Base-by-base conservation (phyloP, 2,329 filamentous ascomycete genomes). In the Neonectria ditissima region DNA sequence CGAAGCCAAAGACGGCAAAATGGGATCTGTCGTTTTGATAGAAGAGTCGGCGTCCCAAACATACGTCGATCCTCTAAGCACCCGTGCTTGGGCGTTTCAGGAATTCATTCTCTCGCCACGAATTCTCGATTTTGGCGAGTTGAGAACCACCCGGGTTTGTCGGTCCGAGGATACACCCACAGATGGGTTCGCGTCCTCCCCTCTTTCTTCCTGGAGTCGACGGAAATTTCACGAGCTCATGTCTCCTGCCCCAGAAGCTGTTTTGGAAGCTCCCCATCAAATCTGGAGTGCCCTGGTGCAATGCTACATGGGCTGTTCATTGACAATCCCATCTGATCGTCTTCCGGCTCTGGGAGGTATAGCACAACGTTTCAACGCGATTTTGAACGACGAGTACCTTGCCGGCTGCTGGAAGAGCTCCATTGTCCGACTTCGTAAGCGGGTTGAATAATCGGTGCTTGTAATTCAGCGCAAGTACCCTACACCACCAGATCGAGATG, bases 61-160 rank as follows among this genome's bases (percentile, higher is more conserved):
- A 2, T 55, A 55, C 2, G n/a, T 18, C 30, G 53, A 55, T 45
- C 53, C 53, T 32, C 11, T 55, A 10, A 32, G 22, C 26, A 16
- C 16, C n/a, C 26, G 53, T 20, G 53, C 39, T 2, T 55, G 39
- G 53, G 53, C 39, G 16, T 45, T 45, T 5, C 53, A 55, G 26
- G 53, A 55, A 28, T 55, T 34, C 13, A 34, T 55, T 37, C 26
- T 55, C 30, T 55, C 53, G 28, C 39, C 53, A 0, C 41, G 41
- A 3, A 45, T 55, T 24, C 41, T 55, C 9, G 53, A 55, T 6
- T 37, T 22, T 5, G 41, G 41, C 13, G 53, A 55, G 39, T 28
- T 47, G 39, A 45, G 53, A 55, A 55, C 41, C n/a, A 47, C 28
- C 5, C 47, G 39, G 41, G 45, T 55, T 30, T 55, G 53, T 22